Evolutionary conservation across 257 asterid genomes (phyloP), one percentile per base, ranked within the genome.

Genomic region (Anisodus tanguticus): DNA sequence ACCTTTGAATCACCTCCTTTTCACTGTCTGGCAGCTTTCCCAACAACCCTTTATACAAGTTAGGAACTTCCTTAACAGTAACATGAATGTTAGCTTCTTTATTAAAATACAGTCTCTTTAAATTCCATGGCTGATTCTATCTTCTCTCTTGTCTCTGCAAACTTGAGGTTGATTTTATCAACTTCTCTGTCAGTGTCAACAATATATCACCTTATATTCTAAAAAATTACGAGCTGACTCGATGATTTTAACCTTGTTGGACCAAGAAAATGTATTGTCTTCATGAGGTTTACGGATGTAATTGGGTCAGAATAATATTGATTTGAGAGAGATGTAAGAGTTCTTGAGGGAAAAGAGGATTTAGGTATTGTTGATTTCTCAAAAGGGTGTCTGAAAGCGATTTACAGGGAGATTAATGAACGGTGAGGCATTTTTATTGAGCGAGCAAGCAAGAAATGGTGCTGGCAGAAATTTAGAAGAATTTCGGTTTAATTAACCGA

Each of bases 131-230:
- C 99, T 60, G 96, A 87, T 26, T 97, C 99, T 80, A 97, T 91
- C 93, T 97, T 98, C 90, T 97, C 99, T 81, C 99, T 90, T 11
- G 99, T 98, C 90, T 95, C 99, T n/a, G 95, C 96, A 81, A 97
- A 97, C 89, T 95, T 97, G 88, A 92, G 91, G 91, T 97, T 97
- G 57, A 97, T 97, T 97, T 60, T 79, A 71, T 97, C 99, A 84
- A 95, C 98, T 88, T 88, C 97, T 79, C 79, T 90, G 82, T 93
- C 93, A 49, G 86, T 89, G 51, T 91, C 93, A 16, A 39, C 96
- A 59, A 95, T 91, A 91, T 89, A 94, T 12, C 84, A 86, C 80
- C 97, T 86, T 11, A 64, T n/a, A 83, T 90, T 83, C 22, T 67
- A 86, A 81, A 83, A 86, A n/a, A 80, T 74, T 9, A 47, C 82